A percentile compares a stretch with the other conserved stretches of the same genome.
phyloP scores from a whole-genome alignment of 2,329 filamentous ascomycete genomes.

The Cladophialophora carrionii region DNA sequence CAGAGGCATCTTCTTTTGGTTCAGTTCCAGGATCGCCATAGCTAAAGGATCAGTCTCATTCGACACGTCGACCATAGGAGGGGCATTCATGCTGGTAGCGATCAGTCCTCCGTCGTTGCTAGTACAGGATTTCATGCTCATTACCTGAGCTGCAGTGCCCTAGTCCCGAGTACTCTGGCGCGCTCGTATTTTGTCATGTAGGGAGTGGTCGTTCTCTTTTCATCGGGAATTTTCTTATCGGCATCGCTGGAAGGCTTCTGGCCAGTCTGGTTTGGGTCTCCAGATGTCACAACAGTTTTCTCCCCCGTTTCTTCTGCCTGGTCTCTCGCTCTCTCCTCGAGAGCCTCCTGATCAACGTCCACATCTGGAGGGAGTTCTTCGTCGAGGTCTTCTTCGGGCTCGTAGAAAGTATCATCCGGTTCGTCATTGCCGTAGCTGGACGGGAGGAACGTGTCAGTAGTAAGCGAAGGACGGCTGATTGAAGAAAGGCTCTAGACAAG shows the following conservation, averaged over 20 bases:
- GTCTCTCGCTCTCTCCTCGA: constrained; percentile 54
- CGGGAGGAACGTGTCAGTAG: constrained; percentile 23
- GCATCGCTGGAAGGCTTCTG: constrained; percentile 61
- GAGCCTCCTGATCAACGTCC: constrained; percentile 49
- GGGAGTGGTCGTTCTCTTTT: constrained; percentile 86
- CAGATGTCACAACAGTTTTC: constrained; percentile 49
- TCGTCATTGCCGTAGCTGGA: constrained; percentile 36
- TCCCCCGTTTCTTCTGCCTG: constrained; percentile 57
- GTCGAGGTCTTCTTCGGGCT: constrained; percentile 63
- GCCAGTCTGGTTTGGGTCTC: constrained; percentile 48
- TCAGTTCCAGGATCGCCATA: constrained; percentile 95
- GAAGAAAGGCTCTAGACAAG: constrained; percentile 36
- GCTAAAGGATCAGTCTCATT: constrained; percentile 97
- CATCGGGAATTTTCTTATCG: constrained; percentile 88
- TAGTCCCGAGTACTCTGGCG: constrained; percentile 87
- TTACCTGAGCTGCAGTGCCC: constrained; percentile 92
- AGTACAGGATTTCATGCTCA: not conserved
- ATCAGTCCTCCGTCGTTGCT: not conserved
- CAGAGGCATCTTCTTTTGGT: constrained; percentile 97
- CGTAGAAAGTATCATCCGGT: constrained; percentile 49
- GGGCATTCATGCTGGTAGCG: constrained; percentile 83
- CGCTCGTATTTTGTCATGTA: constrained; percentile 99
- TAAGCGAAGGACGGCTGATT: not conserved
- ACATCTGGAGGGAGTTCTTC: constrained; percentile 60
- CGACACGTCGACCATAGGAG: constrained; percentile 92